Percentiles rank a stretch among this genome's conserved stretches.
These are phyloP conservation scores for Tothia fuscella DNA, from an alignment of 2,329 filamentous ascomycete species.

Conservation along the genomic window DNA sequence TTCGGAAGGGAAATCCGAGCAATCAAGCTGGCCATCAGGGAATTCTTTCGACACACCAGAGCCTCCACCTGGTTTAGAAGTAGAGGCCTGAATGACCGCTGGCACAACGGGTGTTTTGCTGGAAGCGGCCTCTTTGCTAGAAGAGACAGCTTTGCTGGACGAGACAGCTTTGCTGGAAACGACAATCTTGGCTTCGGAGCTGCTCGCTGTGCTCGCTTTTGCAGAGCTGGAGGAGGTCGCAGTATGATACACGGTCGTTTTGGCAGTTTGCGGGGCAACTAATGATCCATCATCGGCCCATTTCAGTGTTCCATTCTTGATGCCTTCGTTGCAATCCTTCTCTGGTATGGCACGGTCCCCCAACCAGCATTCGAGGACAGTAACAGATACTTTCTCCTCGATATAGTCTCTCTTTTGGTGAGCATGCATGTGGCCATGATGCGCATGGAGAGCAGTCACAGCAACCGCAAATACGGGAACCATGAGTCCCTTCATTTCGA, in stretches of 20 bases:
- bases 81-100: background rate
- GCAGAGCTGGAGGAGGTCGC: background rate
- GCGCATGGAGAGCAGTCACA: too few species aligned
- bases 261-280: background rate
- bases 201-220: background rate
- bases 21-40: conserved; percentile 61
- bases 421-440: too few species aligned
- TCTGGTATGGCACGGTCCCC: conserved; percentile 50
- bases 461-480: too few species aligned
- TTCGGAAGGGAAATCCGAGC: conserved; percentile 60
- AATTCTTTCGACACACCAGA: conserved; percentile 39
- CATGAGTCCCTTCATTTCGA: too few species aligned
- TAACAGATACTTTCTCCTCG: conserved; percentile 48
- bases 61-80: background rate
- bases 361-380: conserved; percentile 53
- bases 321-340: conserved; percentile 56
- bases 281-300: conserved; percentile 49
- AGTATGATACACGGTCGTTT: background rate
- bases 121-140: background rate
- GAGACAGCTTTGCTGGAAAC: background rate
- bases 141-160: background rate
- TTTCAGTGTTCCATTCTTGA: conserved; percentile 52
- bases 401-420: conserved; percentile 29
- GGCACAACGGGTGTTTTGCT: background rate
- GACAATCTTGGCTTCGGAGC: too few species aligned